These are phyloP conservation scores for California macrophylla DNA, from an alignment of 441 rosid genomes.

Conservation along the genomic window DNA sequence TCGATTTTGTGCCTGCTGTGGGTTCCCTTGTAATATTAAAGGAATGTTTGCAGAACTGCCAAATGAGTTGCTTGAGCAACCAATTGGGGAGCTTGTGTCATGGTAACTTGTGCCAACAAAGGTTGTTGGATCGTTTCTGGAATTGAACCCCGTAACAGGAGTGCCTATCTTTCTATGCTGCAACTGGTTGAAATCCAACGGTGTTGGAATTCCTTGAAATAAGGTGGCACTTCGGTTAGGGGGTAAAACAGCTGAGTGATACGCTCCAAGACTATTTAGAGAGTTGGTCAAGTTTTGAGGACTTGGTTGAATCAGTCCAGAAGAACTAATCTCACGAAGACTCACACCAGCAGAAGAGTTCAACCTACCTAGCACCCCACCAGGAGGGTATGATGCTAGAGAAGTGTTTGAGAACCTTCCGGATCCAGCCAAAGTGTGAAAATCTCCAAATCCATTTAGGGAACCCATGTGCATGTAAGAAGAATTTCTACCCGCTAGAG, in stretches of 20 bases:
- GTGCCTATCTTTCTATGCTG: constrained; percentile 36
- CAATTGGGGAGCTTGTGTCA: constrained; percentile 26
- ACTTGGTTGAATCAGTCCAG: constrained; percentile 34
- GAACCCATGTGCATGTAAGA: constrained; percentile 49
- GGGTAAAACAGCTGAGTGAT: constrained; percentile 30
- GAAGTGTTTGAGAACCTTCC: constrained; percentile 39
- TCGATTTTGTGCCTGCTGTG: constrained; percentile 25
- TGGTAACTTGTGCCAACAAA: constrained; percentile 30
- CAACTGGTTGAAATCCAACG: constrained; percentile 40
- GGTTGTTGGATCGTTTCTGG: constrained; percentile 23
- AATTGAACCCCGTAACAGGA: constrained; percentile 38
- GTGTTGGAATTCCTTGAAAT: constrained; percentile 56
- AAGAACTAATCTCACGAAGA: constrained; percentile 44
- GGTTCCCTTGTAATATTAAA: constrained; percentile 28
- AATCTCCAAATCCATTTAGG: constrained; percentile 45
- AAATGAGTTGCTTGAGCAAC: constrained; percentile 35
- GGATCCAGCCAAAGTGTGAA: constrained; percentile 35
- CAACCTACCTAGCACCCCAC: constrained; percentile 51
- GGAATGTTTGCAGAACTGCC: constrained; percentile 33
- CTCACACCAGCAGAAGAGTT: constrained; percentile 55
- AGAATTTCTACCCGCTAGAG: constrained; percentile 51
- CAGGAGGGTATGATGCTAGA: constrained; percentile 41
- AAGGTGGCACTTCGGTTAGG: constrained; percentile 36
- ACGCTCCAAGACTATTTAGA: constrained; percentile 30
- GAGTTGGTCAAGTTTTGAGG: constrained; percentile 30